phyloP scores from a whole-genome alignment of 2,329 filamentous ascomycete species.

The Chaetomium sp. region DNA sequence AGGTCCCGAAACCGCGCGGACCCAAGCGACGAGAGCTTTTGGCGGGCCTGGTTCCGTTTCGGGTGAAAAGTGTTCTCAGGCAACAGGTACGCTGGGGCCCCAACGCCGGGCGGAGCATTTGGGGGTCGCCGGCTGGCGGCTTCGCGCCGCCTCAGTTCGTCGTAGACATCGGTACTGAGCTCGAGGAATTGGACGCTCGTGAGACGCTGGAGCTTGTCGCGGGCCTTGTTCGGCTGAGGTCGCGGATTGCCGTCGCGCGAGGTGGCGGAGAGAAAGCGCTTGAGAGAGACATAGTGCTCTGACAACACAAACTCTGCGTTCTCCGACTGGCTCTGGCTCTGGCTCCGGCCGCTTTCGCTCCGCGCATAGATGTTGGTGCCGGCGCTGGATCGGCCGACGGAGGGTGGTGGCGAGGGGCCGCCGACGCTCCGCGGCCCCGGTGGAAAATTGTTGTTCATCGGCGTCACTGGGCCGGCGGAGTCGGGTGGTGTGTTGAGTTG shows the following conservation, averaged over 20 bases:
- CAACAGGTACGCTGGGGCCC: conserved; percentile 65
- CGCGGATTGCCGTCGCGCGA: conserved; percentile 69
- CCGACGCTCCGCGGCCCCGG: conserved; percentile 50
- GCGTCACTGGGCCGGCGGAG: conserved; percentile 55
- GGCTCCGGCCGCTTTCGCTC: conserved; percentile 58
- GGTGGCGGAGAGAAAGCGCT: conserved; percentile 63
- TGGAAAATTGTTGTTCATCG: conserved; percentile 55
- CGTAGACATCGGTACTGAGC: conserved; percentile 94
- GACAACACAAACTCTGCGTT: conserved; percentile 56
- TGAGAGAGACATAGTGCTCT: conserved; percentile 77
- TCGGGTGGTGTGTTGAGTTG: conserved; percentile 63
- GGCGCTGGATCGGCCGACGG: conserved; percentile 77
- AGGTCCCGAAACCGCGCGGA: conserved; percentile 83
- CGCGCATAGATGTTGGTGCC: conserved; percentile 64
- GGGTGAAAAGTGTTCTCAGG: conserved; percentile 90
- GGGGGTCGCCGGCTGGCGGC: conserved; percentile 52
- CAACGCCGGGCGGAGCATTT: conserved; percentile 42
- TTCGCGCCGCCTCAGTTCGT: conserved; percentile 85
- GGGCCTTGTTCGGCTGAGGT: conserved; percentile 75
- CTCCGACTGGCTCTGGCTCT: conserved; percentile 54
- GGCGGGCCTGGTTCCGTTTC: conserved; percentile 94
- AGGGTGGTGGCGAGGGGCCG: conserved; percentile 78
- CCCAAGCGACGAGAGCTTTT: conserved; percentile 86
- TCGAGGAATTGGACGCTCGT: conserved; percentile 94
- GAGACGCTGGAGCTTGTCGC: conserved; percentile 86